phyloP scores from a whole-genome alignment of 192 early-diverging fungal species.

The Podila horticola region DNA sequence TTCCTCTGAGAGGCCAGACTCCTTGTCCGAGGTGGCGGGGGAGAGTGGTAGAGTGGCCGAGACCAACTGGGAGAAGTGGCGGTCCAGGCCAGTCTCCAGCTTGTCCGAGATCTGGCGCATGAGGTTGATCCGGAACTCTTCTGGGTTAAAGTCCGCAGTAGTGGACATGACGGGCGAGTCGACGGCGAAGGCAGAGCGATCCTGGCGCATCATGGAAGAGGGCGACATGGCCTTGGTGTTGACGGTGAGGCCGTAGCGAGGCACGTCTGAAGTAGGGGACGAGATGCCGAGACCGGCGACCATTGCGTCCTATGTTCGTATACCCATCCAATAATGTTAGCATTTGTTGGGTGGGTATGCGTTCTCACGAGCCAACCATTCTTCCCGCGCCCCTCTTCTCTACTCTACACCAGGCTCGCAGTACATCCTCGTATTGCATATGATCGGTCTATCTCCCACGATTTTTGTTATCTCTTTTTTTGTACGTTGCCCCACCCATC shows the following conservation, averaged over 20 bases:
- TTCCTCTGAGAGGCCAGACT: constrained; percentile 7
- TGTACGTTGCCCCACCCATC: no score
- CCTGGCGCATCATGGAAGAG: constrained; percentile 5
- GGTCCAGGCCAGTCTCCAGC: constrained; percentile 30
- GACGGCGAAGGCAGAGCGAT: constrained; percentile 21
- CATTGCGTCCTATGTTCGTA: constrained; percentile 21
- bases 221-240: constrained; percentile 41
- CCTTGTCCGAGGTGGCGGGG: constrained; percentile 28
- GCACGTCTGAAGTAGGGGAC: constrained; percentile 10
- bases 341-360: no score
- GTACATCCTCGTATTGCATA: no score
- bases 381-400: no score
- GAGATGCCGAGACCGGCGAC: constrained; percentile 41
- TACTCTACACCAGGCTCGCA: no score
- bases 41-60: constrained; percentile 42
- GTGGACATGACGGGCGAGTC: constrained; percentile 22
- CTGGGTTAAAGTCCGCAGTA: constrained; percentile 38
- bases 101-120: constrained; percentile 48
- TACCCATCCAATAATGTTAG: no score
- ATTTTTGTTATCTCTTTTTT: no score
- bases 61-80: constrained; percentile 44
- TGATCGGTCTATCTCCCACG: no score
- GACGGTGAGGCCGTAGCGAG: constrained; percentile 20
- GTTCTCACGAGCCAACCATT: no score
- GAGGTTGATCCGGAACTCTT: constrained; percentile 44